A percentile compares a stretch with the other conserved stretches of the same genome.
These are phyloP conservation scores for Paracoccidioides lutzii DNA, from an alignment of 2,329 filamentous ascomycete genomes.

Conservation along the genomic window DNA sequence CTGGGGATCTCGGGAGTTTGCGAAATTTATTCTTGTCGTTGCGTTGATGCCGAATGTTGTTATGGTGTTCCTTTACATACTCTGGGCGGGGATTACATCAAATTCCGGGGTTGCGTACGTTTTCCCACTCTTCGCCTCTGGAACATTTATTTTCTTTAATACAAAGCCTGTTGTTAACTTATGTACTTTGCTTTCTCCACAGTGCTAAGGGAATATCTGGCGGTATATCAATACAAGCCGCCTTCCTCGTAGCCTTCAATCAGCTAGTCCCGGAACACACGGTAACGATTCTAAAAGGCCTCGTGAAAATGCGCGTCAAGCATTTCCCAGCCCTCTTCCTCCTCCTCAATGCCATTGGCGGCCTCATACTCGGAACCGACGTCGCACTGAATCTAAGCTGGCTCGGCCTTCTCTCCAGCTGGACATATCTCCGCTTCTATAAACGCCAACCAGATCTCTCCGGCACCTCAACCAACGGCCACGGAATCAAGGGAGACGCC, in stretches of 20 bases:
- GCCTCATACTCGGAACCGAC: conserved; percentile 52
- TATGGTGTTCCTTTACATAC: conserved; percentile 58
- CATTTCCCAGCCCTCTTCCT: conserved; percentile 66
- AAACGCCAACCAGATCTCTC: conserved; percentile 50
- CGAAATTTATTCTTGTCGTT: conserved; percentile 71
- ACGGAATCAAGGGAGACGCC: conserved; percentile 67
- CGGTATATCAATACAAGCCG: conserved; percentile 76
- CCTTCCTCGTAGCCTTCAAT: conserved; percentile 93
- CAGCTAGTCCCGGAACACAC: conserved; percentile 96
- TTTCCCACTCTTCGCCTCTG: neutral
- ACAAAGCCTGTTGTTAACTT: neutral
- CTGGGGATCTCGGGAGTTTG: conserved; percentile 85
- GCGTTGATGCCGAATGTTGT: conserved; percentile 68
- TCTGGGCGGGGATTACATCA: conserved; percentile 55
- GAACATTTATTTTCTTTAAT: neutral
- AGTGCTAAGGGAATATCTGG: conserved; percentile 76
- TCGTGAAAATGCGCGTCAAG: conserved; percentile 78
- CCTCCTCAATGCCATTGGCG: conserved; percentile 55
- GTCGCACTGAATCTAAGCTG: conserved; percentile 68
- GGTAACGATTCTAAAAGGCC: conserved; percentile 78
- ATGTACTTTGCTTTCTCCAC: conserved; percentile 12
- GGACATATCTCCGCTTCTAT: conserved; percentile 94
- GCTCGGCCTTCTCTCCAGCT: conserved; percentile 74
- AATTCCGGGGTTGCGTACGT: conserved; percentile 27
- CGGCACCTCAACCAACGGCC: conserved; percentile 40